Conservation (phyloP, 176 grass and related monocot species). For the Avena sativa region DNA sequence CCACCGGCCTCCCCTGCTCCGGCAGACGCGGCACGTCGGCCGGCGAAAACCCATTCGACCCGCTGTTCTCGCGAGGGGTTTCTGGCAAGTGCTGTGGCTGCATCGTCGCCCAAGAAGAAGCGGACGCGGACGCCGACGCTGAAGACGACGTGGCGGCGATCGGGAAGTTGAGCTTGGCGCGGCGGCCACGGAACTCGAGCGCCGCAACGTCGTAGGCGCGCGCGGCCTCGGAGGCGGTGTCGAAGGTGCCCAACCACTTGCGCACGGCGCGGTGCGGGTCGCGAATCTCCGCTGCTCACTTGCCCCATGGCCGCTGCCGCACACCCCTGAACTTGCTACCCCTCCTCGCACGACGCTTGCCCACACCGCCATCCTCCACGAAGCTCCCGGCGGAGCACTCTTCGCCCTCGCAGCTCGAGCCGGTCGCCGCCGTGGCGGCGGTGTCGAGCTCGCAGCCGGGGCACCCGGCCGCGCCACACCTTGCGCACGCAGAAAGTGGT, state of each 20-base stretch:
- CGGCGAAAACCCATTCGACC: constrained; percentile 28
- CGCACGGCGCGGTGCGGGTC: constrained; percentile 76
- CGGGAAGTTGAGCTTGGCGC: constrained; percentile 77
- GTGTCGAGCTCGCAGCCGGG: constrained; percentile 35
- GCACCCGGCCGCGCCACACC: constrained; percentile 61
- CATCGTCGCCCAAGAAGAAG: neutral
- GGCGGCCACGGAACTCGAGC: constrained; percentile 62
- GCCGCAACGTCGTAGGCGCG: constrained; percentile 81
- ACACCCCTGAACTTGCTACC: constrained; percentile 69
- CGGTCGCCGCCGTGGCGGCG: neutral
- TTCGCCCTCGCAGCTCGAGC: constrained; percentile 42
- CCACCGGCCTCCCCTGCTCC: neutral
- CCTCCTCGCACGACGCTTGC: constrained; percentile 43
- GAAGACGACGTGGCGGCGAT: neutral
- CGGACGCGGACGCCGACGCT: neutral
- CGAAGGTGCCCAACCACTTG: constrained; percentile 95
- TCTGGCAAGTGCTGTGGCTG: neutral
- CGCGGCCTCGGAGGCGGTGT: constrained; percentile 75
- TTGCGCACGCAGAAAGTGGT: constrained; percentile 2
- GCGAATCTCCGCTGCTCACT: constrained; percentile 89
- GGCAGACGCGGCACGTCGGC: neutral
- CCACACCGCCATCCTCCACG: neutral
- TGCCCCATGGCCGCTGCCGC: constrained; percentile 75
- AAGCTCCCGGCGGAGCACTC: neutral
- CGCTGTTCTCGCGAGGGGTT: neutral